Base-by-base conservation (phyloP, 1,284 basidiomycete species). In the Schizopora paradoxa region DNA sequence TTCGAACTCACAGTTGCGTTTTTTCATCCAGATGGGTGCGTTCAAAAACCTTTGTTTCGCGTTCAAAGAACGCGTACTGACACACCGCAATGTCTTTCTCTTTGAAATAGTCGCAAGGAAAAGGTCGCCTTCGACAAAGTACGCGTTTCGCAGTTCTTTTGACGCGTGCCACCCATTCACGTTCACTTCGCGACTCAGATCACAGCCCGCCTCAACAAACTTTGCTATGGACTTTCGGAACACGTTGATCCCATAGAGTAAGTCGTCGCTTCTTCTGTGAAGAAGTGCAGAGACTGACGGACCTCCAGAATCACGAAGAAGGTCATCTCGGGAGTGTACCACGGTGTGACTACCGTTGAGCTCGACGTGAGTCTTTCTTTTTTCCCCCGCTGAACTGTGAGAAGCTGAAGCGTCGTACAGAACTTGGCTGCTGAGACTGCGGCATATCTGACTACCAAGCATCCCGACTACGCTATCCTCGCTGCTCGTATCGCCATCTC, bases 401-500 rank as follows among this genome's bases (percentile, higher is more conserved):
- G 13, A 51, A 13, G 27, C 13, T 31, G 34, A 2, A 33, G 21
- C 8, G 23, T 25, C 10, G 31, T 31, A 11, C 47, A 92, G 87
- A 95, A 93, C 64, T 82, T 95, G 37, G 91, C 91, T 1, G 90
- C 94, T 4, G 93, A 99, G 71, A 99, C 96, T 2, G 93, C 96
- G 14, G 96, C 96, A 1, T 97, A 89, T 67, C 84, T 98, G 56
- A 98, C 96, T 2, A 97, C 95, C 25, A 90, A 89, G 57, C 93
- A 95, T 63, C 94, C 94, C 8, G 96, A 99, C 66, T 99, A 99
- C 60, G 95, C 96, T 23, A 86, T 99, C 51, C 88, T 99, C 49
- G 96, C 96, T 8, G 96, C 96, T 11, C 91, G 96, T 55, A 98
- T 99, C 47, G 95, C 95, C 51, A 95, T 99, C 61, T 96, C 92